Evolutionary conservation across 1,139 yeast species (phyloP), one percentile per base, ranked within the genome.

Genomic region (Scheffersomyces cryptocercus): DNA sequence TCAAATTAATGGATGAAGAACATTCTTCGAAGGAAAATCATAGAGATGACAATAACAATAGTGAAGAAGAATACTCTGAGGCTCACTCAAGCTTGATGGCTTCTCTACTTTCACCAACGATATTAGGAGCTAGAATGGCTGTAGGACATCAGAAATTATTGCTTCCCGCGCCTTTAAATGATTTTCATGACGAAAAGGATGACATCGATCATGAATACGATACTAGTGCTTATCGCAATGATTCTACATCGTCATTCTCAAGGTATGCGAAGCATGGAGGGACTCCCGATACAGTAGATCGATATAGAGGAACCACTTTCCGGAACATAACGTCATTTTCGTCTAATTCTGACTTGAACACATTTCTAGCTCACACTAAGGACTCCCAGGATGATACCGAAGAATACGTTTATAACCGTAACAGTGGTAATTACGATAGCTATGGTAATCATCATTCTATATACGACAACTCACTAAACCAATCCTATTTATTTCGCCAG

Each of bases 41-140:
- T 28, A 36, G 42, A n/a, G 32, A 37, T 7, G 44, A 46, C 28
- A 40, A 48, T 3, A 54, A 52, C 51, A 1, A 53, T 26, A 26
- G 20, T 8, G 24, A 15, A 5, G 36, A 26, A 28, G 41, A 39
- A 4, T 6, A 24, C 16, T 8, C 24, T 31, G 35, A 31, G 4
- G 24, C 12, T 24, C 15, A 38, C 36, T n/a, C 40, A 38, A 14
- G 46, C 44, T 11, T 20, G 40, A 11, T 41, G 46, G 12, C 38
- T 44, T 39, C 43, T 5, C 44, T 62, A 5, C 50, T 61, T 10
- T 69, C 73, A 31, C 77, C 77, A 3, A 71, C 77, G 1, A 55
- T 54, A 35, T 49, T 70, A 11, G 77, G 77, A 0, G 75, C 75
- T n/a, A 61, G 63, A 47, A 52, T 67, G 42, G 77, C 77, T 1